Base-by-base conservation (phyloP, 352 stramenopile genomes). In the Globisporangium emineosum region DNA sequence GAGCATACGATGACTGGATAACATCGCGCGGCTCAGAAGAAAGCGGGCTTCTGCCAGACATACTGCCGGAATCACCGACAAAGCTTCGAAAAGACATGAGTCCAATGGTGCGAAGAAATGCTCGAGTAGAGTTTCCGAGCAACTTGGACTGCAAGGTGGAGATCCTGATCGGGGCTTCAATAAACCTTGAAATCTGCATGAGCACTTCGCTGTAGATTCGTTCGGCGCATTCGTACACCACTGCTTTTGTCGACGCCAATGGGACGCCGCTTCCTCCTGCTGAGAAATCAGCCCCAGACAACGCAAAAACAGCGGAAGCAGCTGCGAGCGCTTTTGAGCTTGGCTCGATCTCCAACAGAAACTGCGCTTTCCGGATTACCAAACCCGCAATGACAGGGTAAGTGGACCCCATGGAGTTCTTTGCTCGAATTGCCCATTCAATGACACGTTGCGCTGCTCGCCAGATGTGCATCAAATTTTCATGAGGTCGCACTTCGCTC, bases 381-480 rank as follows among this genome's bases (percentile, higher is more conserved):
- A 93, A 65, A 27, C 77, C 84, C 10, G 89, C 89, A 13, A 97
- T 69, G 17, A 93, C 73, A 17, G 78, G 73, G 56, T 97, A 97
- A 1, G 86, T 92, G 17, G 82, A 94, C 5, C 84, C 86, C 76
- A 91, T 93, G 21, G 86, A 90, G 55, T 97, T 94, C 60, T 97
- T 97, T 13, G 85, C 83, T 35, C 89, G 81, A 54, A 97, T 93
- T 25, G 79, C 88, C 89, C 89, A 97, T 62, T 96, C 89, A 35
- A 95, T 91, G 17, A 97, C 87, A 30, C 89, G 75, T 51, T 97
- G 89, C 10, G 89, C 78, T 33, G 89, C 85, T 47, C 89, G 78
- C 89, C 89, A 97, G n/a, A 96, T 93, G 60, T 94, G 83, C 81
- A 94, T 94, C 54, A 97, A 75, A 43, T 91, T 96, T n/a, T 94